Percentiles rank a stretch among this genome's conserved stretches.
Conservation (phyloP, 805 yeast species). For the Candida pseudoglaebosa region DNA sequence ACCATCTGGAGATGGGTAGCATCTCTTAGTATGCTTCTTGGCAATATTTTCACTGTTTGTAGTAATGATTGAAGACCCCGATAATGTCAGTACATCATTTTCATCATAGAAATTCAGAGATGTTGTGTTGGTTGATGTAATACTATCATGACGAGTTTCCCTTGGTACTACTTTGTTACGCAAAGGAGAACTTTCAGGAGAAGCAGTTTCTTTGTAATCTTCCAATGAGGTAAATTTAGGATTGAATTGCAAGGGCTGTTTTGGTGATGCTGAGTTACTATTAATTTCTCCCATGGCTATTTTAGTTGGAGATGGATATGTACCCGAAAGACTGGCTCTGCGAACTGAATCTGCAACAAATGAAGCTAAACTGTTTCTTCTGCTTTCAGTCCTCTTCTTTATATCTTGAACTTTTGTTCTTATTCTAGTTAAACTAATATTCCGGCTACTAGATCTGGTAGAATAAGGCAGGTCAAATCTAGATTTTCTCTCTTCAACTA, state of each 20-base stretch:
- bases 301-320: not conserved
- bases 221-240: constrained; percentile 1
- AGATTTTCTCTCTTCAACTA: constrained; percentile 12
- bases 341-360: constrained; percentile 1
- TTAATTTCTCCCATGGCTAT: not conserved
- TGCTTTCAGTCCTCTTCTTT: not conserved
- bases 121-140: not conserved
- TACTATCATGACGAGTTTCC: not conserved
- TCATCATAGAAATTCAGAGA: not conserved
- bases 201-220: not conserved
- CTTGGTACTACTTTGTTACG: not conserved
- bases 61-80: not conserved
- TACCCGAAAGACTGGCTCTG: constrained; percentile 1
- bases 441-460: not conserved
- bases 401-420: constrained; percentile 2
- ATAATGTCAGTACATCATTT: constrained; percentile 1
- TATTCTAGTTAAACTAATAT: constrained; percentile 3
- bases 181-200: not conserved
- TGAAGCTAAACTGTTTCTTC: constrained; percentile 3
- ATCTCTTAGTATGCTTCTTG: constrained; percentile 25
- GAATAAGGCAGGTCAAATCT: constrained; percentile 1
- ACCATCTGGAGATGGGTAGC: constrained; percentile 52
- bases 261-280: constrained; percentile 1
- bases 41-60: constrained; percentile 14
- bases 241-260: not conserved